Percentiles rank a stretch among this genome's conserved stretches.
phyloP scores from a whole-genome alignment of 257 asterid species.

The Nicotiana attenuata region DNA sequence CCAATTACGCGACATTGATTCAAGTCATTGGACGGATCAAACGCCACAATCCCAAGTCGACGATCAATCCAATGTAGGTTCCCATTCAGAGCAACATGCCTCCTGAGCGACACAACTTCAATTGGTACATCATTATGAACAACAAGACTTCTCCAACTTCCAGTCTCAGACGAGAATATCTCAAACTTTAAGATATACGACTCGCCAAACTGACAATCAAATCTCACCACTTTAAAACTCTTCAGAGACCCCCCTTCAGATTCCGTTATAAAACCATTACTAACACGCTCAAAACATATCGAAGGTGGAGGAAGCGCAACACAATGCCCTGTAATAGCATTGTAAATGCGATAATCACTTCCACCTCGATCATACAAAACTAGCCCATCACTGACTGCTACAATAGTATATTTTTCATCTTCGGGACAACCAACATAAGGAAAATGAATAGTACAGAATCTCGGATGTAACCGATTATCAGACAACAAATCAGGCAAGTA shows the following conservation, averaged over 20 bases:
- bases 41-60: not conserved
- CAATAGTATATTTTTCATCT: not conserved
- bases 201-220: slow-evolving; percentile 2
- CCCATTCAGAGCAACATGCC: slow-evolving; percentile 4
- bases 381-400: slow-evolving; percentile 2
- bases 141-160: not conserved
- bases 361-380: not conserved
- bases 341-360: not conserved
- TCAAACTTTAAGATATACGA: slow-evolving; percentile 4
- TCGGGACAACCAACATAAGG: not conserved
- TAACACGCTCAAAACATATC: not conserved
- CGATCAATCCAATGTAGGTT: slow-evolving; percentile 15
- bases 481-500: not conserved
- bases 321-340: not conserved
- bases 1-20: slow-evolving; percentile 1
- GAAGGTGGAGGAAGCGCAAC: not conserved
- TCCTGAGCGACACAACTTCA: not conserved
- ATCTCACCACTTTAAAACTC: not conserved
- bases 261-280: not conserved
- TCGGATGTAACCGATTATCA: not conserved
- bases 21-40: not conserved
- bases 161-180: slow-evolving; percentile 6
- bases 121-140: not conserved
- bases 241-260: not conserved
- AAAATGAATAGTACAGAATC: not conserved